These are phyloP conservation scores for Lojkania enalia DNA, from an alignment of 2,329 filamentous ascomycete genomes.

Conservation along the genomic window DNA sequence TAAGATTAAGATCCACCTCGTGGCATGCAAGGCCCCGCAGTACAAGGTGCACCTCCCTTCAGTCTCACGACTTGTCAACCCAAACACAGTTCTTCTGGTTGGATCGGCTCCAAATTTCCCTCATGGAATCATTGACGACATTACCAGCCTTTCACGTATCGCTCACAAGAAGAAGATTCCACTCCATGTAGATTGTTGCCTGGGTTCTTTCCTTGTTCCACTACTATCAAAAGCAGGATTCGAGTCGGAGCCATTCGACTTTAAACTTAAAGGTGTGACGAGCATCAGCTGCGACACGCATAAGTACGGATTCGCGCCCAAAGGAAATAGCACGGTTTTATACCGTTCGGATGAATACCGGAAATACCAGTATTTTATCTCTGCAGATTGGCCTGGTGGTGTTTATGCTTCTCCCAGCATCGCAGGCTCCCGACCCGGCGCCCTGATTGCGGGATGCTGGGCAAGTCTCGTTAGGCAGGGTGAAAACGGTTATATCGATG, in stretches of 20 bases:
- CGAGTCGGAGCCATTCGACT: slow-evolving; percentile 86
- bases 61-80: slow-evolving; percentile 84
- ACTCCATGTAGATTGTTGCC: slow-evolving; percentile 95
- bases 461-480: slow-evolving; percentile 86
- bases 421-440: slow-evolving; percentile 87
- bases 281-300: slow-evolving; percentile 97
- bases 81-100: slow-evolving; percentile 90
- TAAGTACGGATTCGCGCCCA: slow-evolving; percentile 98
- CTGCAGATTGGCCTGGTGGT: slow-evolving; percentile 90
- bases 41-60: slow-evolving; percentile 82
- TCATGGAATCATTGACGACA: slow-evolving; percentile 97
- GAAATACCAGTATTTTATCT: slow-evolving; percentile 94
- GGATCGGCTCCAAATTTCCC: slow-evolving; percentile 97
- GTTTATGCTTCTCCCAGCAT: slow-evolving; percentile 94
- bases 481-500: slow-evolving; percentile 82
- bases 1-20: slow-evolving; percentile 90
- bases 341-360: slow-evolving; percentile 81
- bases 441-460: slow-evolving; percentile 96
- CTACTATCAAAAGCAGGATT: slow-evolving; percentile 94
- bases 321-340: slow-evolving; percentile 91
- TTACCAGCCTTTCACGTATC: slow-evolving; percentile 78
- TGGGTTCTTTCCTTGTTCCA: slow-evolving; percentile 92
- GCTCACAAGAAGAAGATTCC: slow-evolving; percentile 79
- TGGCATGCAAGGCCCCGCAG: slow-evolving; percentile 79
- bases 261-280: slow-evolving; percentile 89